These are phyloP conservation scores for Graphilbum sp. DNA, from an alignment of 2,329 filamentous ascomycete genomes.

Conservation along the genomic window DNA sequence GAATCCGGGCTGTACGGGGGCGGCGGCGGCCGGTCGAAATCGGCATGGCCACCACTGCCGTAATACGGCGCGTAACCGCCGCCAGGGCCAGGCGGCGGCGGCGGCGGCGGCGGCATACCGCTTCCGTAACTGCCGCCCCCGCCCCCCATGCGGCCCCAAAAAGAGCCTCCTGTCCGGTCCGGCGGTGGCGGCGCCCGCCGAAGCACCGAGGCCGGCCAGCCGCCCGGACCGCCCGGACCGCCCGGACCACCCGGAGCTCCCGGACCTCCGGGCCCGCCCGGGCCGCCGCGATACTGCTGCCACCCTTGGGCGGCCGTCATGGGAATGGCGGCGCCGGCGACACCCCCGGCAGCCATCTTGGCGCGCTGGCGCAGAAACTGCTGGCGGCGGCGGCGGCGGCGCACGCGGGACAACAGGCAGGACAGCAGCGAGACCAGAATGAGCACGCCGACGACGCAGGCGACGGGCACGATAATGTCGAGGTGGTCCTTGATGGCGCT, in stretches of 20 bases:
- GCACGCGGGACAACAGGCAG: constrained; percentile 46
- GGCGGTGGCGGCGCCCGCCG: neutral
- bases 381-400: constrained; percentile 15
- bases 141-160: neutral
- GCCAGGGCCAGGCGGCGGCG: no score
- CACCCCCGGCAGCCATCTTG: no score
- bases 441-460: constrained; percentile 53
- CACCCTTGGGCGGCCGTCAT: no score
- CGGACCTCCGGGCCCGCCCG: no score
- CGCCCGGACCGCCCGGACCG: neutral
- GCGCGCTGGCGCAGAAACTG: neutral
- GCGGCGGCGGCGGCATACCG: no score
- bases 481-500: constrained; percentile 67
- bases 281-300: no score
- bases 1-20: no score
- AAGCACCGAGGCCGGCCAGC: neutral
- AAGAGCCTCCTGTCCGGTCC: neutral
- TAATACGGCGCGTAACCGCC: no score
- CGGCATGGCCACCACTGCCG: no score
- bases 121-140: no score
- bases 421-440: constrained; percentile 50
- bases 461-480: constrained; percentile 67
- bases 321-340: constrained; percentile 3
- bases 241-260: no score
- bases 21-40: no score